A percentile compares a stretch with the other conserved stretches of the same genome.
Evolutionary conservation across 2,329 filamentous ascomycete species (phyloP).

Genomic region (Arthrobotrys sphaeroides): DNA sequence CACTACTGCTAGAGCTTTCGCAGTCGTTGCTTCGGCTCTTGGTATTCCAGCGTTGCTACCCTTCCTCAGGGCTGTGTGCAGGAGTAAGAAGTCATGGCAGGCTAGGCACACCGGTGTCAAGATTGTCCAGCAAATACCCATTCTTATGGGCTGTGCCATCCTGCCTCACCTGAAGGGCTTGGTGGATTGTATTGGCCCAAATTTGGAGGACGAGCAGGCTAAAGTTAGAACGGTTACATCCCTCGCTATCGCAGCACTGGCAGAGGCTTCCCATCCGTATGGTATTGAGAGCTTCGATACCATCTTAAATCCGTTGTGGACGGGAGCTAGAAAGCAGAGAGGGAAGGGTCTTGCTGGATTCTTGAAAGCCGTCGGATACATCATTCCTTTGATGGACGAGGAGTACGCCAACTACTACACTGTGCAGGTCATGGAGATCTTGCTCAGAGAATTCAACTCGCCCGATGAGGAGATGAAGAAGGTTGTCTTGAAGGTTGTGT

Average conservation of each 20-base stretch:
- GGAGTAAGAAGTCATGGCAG: slow-evolving; percentile 99
- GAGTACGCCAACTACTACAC: slow-evolving; percentile 99
- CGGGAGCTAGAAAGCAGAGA: slow-evolving; percentile 91
- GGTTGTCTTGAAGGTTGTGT: slow-evolving; percentile 95
- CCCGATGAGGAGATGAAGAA: slow-evolving; percentile 99
- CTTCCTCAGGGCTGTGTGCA: slow-evolving; percentile 93
- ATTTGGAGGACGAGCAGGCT: slow-evolving; percentile 95
- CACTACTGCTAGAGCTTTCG: slow-evolving; percentile 95
- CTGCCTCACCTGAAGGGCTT: slow-evolving; percentile 93
- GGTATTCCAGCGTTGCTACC: slow-evolving; percentile 94
- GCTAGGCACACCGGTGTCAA: slow-evolving; percentile 97
- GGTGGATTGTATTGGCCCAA: slow-evolving; percentile 94
- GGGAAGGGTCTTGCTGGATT: slow-evolving; percentile 96
- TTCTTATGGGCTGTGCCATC: slow-evolving; percentile 97
- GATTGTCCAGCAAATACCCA: slow-evolving; percentile 98
- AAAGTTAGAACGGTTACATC: slow-evolving; percentile 97
- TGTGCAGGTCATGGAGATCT: slow-evolving; percentile 97
- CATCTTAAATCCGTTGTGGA: slow-evolving; percentile 97
- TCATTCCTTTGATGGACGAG: slow-evolving; percentile 99
- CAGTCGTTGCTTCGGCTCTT: slow-evolving; percentile 93
- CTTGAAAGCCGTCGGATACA: slow-evolving; percentile 95
- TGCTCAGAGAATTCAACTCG: slow-evolving; percentile 93
- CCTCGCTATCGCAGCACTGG: slow-evolving; percentile 90
- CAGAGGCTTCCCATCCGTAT: slow-evolving; percentile 95
- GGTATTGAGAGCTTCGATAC: slow-evolving; percentile 99